Base-by-base conservation (phyloP, 2,329 filamentous ascomycete genomes). In the Talaromyces sp. region DNA sequence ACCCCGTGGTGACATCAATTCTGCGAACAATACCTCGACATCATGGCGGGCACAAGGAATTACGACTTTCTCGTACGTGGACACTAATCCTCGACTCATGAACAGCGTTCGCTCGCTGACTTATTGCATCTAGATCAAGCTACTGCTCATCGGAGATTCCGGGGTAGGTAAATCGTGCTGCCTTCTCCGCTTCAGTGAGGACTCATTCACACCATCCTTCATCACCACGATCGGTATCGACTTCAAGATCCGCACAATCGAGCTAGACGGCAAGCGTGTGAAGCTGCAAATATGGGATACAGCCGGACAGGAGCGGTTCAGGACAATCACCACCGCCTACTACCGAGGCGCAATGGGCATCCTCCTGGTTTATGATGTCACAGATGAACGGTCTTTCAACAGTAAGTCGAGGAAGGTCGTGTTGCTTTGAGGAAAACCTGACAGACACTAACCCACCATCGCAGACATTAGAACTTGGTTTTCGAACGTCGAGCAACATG, bases 201-300 rank as follows among this genome's bases (percentile, higher is more conserved):
- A 97, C 83, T 96, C 91, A 54, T 97, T 96, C 82, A 97, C 93
- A 60, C 93, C 93, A 48, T 96, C 92, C 71, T 97, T 96, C 84
- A 97, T 97, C 83, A 96, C 93, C 66, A 99, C 95, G 67, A 99
- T 99, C 80, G 95, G 95, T 70, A 98, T 99, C 82, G 95, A 99
- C 82, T 99, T 99, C 84, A 99, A 99, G 86, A 99, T 99, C 77
- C 87, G 95, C 69, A 99, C 95, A 68, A 99, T 99, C 81, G 95
- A 99, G 82, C 84, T 99, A 70, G 95, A 99, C 80, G 93, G 93
- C 76, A 99, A 99, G 86, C 87, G 93, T 67, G 95, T 99, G 73
- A 99, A 99, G 85, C 82, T 99, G 76, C 95, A 99, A 83, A 99
- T 99, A 80, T 99, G 95, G 95, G 95, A 99, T 76, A 99, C 95